Evolutionary conservation across 345 rosid species (phyloP), one percentile per base, ranked within the genome.

Genomic region (Theobroma cacao): DNA sequence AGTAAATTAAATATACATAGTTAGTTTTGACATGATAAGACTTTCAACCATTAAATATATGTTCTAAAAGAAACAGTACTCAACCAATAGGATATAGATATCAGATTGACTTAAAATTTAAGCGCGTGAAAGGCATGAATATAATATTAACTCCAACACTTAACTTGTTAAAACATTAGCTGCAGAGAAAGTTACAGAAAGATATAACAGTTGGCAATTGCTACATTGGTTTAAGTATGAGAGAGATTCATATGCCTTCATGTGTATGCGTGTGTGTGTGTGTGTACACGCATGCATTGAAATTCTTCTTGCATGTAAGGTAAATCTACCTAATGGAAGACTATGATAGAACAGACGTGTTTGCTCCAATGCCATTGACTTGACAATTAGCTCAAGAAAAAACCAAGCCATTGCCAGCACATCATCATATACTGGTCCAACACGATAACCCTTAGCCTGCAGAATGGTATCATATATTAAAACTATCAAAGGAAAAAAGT

Each of bases 401-500:
- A 96, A 96, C 99, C 99, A 96, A 45, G 98, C 98, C 99, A 96
- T 96, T 78, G 98, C 94, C 82, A 96, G 80, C 52, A 96, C 99
- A 79, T 96, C 99, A 71, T 96, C 99, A 90, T 96, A 96, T 11
- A 96, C 98, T 30, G 99, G 99, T 83, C 99, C 99, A 74, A 96
- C 99, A 79, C 98, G 97, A 79, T 96, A 96, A 75, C 99, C 99
- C 87, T 96, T 96, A 31, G 99, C 99, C 99, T 96, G 93, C 86
- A 87, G 13, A 79, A 84, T 62, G 74, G 24, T 34, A 60, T 60
- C 71, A 63, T 41, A 50, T 50, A 31, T 50, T 31, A 63, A 63
- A 75, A 59, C 38, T 28, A 65, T 36, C 2, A n/a, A 56, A 63
- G 2, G 43, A 80, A 55, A 17, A 55, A 47, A 71, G 56, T 47